These are phyloP conservation scores for Pseudopithomyces maydicus DNA, from an alignment of 2,329 filamentous ascomycete genomes.

Conservation along the genomic window DNA sequence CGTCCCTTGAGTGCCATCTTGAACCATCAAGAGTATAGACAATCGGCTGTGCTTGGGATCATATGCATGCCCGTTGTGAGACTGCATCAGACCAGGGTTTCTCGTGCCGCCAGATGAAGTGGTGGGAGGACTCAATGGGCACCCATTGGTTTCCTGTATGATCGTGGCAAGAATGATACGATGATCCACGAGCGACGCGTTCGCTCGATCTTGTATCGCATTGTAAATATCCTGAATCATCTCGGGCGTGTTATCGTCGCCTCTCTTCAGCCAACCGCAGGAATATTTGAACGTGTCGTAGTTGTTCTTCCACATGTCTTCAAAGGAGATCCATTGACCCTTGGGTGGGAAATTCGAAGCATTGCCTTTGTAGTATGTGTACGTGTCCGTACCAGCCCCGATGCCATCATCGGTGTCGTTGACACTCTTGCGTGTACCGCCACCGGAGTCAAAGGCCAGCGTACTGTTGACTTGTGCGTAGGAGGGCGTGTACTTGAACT, in stretches of 20 bases:
- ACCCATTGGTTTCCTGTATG: constrained; percentile 19
- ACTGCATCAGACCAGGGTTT: constrained; percentile 34
- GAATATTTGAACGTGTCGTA: constrained; percentile 24
- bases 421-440: constrained; percentile 31
- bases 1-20: constrained; percentile 21
- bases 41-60: constrained; percentile 19
- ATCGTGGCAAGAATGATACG: constrained; percentile 20
- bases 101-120: constrained; percentile 17
- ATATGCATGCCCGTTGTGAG: constrained; percentile 22
- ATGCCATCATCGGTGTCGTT: constrained; percentile 21
- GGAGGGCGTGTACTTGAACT: constrained; percentile 31
- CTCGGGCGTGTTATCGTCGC: constrained; percentile 16
- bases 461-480: constrained; percentile 35
- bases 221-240: constrained; percentile 18
- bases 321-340: constrained; percentile 28
- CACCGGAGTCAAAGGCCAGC: constrained; percentile 29
- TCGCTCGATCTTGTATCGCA: constrained; percentile 19
- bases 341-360: constrained; percentile 26
- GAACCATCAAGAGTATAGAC: constrained; percentile 20
- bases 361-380: constrained; percentile 36
- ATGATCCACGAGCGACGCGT: constrained; percentile 18
- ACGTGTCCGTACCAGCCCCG: constrained; percentile 24
- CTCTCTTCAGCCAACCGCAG: constrained; percentile 19
- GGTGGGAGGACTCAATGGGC: constrained; percentile 14
- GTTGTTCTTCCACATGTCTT: constrained; percentile 30